These are phyloP conservation scores for Phoma sp. DNA, from an alignment of 2,329 filamentous ascomycete genomes.

Conservation along the genomic window DNA sequence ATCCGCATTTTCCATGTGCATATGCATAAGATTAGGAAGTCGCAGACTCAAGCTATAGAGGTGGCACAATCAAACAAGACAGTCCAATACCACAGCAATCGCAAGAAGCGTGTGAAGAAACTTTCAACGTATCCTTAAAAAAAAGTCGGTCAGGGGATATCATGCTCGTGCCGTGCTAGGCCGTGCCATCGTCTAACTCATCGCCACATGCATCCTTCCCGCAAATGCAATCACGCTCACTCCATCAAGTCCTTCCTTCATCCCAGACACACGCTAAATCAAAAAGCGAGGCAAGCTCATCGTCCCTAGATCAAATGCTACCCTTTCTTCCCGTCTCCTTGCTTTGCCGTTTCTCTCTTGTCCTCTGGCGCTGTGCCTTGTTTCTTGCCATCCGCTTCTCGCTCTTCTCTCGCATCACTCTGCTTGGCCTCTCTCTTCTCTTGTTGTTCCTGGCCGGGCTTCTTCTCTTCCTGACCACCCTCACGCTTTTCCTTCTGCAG, in stretches of 20 bases:
- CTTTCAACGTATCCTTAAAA: background rate
- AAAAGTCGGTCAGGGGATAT: conserved; percentile 2
- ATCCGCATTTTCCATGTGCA: background rate
- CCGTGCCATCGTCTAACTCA: background rate
- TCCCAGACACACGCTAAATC: conserved; percentile 1
- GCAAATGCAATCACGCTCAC: background rate
- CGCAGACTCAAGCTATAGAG: background rate
- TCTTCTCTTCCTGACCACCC: background rate
- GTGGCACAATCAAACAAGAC: background rate
- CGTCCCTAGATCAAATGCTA: background rate
- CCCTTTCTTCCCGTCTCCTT: background rate
- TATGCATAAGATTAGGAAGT: background rate
- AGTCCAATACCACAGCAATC: background rate
- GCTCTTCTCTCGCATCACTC: background rate
- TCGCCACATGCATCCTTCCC: background rate
- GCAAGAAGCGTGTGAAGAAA: background rate
- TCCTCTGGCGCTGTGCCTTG: background rate
- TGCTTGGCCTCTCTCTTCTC: background rate
- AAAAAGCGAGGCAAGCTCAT: background rate
- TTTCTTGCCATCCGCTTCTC: background rate
- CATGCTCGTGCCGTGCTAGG: background rate
- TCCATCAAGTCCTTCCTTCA: background rate
- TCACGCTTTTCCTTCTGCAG: background rate
- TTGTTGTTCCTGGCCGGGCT: background rate
- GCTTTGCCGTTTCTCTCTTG: background rate